A percentile compares a stretch with the other conserved stretches of the same genome.
Conservation (phyloP, 2,329 filamentous ascomycete species). For the Chaetomium sp. region DNA sequence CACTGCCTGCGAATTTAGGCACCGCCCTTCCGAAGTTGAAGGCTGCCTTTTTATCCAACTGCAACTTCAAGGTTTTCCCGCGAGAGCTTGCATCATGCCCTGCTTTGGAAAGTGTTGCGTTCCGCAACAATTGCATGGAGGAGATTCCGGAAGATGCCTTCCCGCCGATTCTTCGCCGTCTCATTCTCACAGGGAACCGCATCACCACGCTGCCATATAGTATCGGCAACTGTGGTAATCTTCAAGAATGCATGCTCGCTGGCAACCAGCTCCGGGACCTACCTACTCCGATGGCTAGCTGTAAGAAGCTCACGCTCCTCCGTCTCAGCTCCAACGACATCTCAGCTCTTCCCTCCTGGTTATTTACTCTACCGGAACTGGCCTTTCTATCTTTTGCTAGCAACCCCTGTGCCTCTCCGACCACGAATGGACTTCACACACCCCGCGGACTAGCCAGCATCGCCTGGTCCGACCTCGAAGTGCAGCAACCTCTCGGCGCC, state of each 20-base stretch:
- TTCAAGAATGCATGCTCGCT: constrained; percentile 54
- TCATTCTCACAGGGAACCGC: constrained; percentile 52
- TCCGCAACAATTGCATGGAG: constrained; percentile 50
- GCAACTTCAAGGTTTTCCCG: constrained; percentile 49
- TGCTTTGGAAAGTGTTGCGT: constrained; percentile 53
- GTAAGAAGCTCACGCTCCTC: constrained; percentile 48
- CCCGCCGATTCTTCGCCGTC: constrained; percentile 48
- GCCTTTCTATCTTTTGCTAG: constrained; percentile 52
- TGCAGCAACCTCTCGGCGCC: constrained; percentile 47
- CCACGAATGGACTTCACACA: constrained; percentile 19
- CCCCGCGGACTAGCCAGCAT: constrained; percentile 43
- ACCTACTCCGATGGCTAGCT: constrained; percentile 48
- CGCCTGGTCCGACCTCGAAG: constrained; percentile 45
- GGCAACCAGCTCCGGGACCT: constrained; percentile 47
- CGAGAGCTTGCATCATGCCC: constrained; percentile 46
- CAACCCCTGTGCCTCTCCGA: constrained; percentile 46
- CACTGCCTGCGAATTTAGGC: constrained; percentile 45
- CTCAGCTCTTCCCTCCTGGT: constrained; percentile 45
- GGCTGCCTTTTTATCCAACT: constrained; percentile 51
- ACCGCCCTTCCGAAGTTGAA: constrained; percentile 47
- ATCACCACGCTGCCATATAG: constrained; percentile 45
- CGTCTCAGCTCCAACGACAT: constrained; percentile 49
- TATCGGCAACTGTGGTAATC: constrained; percentile 46
- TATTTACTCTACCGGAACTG: constrained; percentile 49
- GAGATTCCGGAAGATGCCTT: constrained; percentile 46